Base-by-base conservation (phyloP, 352 stramenopile genomes). In the Globisporangium radiosum region DNA sequence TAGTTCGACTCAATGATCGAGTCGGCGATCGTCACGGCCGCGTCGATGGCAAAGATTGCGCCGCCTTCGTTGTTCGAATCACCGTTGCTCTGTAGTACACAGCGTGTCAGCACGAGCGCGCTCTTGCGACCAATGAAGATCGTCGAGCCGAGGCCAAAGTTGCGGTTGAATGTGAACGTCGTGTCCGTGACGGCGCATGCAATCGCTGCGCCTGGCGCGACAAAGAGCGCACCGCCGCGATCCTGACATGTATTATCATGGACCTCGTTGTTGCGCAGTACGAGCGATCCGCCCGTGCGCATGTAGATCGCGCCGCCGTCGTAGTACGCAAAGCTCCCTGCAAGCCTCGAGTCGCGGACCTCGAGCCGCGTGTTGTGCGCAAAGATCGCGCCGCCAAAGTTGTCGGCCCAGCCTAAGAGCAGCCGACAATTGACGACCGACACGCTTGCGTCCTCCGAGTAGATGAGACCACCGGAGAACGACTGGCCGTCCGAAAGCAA, bases 41-140 rank as follows among this genome's bases (percentile, higher is more conserved):
- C 71, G 57, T 89, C 79, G 7, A 83, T 54, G 0, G 66, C 73
- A 39, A 79, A 81, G 4, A 89, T 36, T 1, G 69, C 55, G 1
- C 79, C 76, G 7, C 71, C 76, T 62, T 85, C 75, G 2, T 70
- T 80, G 19, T n/a, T 62, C 0, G 25, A 7, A 6, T 65, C 69
- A 2, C 75, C 79, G 49, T 87, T 89, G 0, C 33, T 50, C 8
- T 61, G 52, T 0, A 89, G 33, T 10, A 56, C 51, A 6, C 65
- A 76, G 0, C 42, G 17, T 0, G 10, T 56, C 25, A 85, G 36
- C 0, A 38, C 44, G 13, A 76, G 58, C 0, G 61, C 68, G 51
- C 85, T 85, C 45, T 84, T 87, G 39, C 75, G 75, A 3, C 76
- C 73, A 4, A 89, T 56, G 37, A 71, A 84, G 25, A 88, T 76